Percentiles rank a stretch among this genome's conserved stretches.
These are phyloP conservation scores for Andalucia godoyi DNA, from an alignment of 78 protist genomes.

Conservation along the genomic window DNA sequence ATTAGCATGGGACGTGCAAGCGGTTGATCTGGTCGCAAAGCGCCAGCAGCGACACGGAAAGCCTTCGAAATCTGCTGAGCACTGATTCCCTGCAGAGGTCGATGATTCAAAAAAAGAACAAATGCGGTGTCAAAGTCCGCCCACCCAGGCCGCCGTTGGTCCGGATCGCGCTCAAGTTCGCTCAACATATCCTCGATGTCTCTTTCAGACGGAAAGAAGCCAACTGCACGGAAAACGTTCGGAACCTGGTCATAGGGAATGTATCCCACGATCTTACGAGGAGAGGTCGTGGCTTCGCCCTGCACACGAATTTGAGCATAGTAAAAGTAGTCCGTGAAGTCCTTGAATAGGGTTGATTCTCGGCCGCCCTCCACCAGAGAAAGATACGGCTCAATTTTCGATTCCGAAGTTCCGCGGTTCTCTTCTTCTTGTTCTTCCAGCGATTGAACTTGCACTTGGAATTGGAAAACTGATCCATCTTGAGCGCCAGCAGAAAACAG, in stretches of 20 bases:
- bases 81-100: constrained; percentile 33
- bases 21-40: constrained; percentile 41
- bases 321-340: constrained; percentile 35
- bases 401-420: not conserved
- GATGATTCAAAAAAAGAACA: constrained; percentile 45
- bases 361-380: constrained; percentile 27
- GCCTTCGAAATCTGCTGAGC: constrained; percentile 20
- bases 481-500: constrained; percentile 29
- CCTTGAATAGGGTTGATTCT: constrained; percentile 10
- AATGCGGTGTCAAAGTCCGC: constrained; percentile 14
- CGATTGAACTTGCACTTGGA: not conserved
- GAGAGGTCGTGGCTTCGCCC: constrained; percentile 20
- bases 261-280: not conserved
- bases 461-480: not conserved
- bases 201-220: constrained; percentile 38
- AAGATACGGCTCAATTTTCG: constrained; percentile 11
- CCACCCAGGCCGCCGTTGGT: not conserved
- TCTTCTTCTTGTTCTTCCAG: not conserved
- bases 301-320: constrained; percentile 34
- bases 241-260: constrained; percentile 28
- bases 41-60: constrained; percentile 32
- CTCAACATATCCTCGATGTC: constrained; percentile 10
- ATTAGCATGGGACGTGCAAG: constrained; percentile 3
- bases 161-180: constrained; percentile 6
- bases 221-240: constrained; percentile 47